Evolutionary conservation across 2,329 filamentous ascomycete species (phyloP).

Genomic region (Aspergillus ustus): DNA sequence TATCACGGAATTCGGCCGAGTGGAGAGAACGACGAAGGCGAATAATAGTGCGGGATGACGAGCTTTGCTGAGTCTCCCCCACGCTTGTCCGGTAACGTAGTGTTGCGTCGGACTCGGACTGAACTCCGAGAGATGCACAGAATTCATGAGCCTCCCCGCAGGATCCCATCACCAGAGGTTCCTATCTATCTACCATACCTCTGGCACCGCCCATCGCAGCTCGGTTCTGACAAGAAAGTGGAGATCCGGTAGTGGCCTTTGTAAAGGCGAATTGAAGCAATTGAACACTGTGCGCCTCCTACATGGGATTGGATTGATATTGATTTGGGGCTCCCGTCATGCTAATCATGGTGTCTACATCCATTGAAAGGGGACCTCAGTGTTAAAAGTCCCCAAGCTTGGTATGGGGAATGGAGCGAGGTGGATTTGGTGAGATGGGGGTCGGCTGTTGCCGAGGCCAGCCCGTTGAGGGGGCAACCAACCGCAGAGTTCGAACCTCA

Average conservation of each 20-base stretch:
- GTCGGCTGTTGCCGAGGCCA: background rate
- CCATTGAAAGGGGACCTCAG: too few relatives aligned
- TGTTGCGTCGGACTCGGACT: background rate
- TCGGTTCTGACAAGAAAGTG: background rate
- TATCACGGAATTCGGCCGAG: conserved; percentile 15
- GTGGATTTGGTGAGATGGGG: background rate
- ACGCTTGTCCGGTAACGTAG: background rate
- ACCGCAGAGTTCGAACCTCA: conserved; percentile 15
- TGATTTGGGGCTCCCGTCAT: too few relatives aligned
- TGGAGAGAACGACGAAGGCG: conserved; percentile 1
- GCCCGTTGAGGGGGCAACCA: conserved; percentile 29
- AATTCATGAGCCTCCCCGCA: background rate
- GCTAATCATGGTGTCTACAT: too few relatives aligned
- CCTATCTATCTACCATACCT: too few relatives aligned
- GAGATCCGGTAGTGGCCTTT: background rate
- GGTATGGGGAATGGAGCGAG: background rate
- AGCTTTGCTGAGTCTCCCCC: conserved; percentile 1
- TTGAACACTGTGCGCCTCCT: too few relatives aligned
- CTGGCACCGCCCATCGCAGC: background rate
- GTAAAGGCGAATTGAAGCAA: too few relatives aligned
- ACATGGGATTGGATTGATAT: too few relatives aligned
- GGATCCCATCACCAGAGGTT: background rate
- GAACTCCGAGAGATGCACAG: background rate
- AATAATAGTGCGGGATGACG: conserved; percentile 9
- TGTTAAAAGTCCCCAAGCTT: background rate